A percentile compares a stretch with the other conserved stretches of the same genome.
Evolutionary conservation across 495 filamentous ascomycete species (phyloP).

Genomic region (Penicillium subrubescens): DNA sequence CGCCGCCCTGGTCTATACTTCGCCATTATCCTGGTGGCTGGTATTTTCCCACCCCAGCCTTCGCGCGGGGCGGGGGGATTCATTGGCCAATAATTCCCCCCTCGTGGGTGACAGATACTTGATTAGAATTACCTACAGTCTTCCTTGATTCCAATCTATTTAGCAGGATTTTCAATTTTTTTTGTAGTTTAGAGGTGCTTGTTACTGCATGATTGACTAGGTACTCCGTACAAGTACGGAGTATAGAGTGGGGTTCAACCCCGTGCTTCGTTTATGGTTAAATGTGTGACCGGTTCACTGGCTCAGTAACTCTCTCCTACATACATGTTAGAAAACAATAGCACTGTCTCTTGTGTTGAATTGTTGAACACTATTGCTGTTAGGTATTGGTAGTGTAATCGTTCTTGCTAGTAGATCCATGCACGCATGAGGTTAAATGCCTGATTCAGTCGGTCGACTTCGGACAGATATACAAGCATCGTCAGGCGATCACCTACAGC

Average conservation of each 20-base stretch:
- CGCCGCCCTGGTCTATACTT: constrained; percentile 20
- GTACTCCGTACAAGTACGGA: neutral
- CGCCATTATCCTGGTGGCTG: constrained; percentile 33
- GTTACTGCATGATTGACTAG: neutral
- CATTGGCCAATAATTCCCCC: constrained; percentile 2
- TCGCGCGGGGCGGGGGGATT: constrained; percentile 25
- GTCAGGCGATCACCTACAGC: too few species aligned
- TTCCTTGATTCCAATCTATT: neutral
- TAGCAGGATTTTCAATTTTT: neutral
- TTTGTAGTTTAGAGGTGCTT: neutral
- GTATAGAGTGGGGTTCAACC: neutral
- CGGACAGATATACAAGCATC: too few species aligned
- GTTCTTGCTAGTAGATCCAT: too few species aligned
- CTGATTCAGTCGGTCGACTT: too few species aligned
- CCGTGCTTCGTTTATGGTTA: neutral
- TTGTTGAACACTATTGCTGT: too few species aligned
- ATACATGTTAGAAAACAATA: too few species aligned
- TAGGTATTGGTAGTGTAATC: too few species aligned
- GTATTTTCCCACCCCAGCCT: constrained; percentile 28
- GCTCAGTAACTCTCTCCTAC: neutral
- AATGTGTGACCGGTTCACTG: neutral
- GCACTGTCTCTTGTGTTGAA: too few species aligned
- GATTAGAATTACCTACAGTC: neutral
- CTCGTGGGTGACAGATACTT: neutral
- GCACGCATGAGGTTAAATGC: too few species aligned